phyloP scores from a whole-genome alignment of 208 protist genomes.

The Blastocrithidia nonstop region DNA sequence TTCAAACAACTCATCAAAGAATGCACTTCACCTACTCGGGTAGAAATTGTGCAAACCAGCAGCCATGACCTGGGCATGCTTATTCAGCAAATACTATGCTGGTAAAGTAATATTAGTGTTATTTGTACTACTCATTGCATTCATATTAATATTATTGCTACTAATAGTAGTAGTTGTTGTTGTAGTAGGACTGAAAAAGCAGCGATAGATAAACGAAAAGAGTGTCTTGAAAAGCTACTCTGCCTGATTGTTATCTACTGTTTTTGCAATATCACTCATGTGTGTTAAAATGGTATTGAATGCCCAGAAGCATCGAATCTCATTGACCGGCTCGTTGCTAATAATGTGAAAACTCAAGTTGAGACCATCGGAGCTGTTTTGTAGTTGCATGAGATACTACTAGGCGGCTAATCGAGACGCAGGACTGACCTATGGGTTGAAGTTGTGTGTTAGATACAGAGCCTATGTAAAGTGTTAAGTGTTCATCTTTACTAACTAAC shows the following conservation, averaged over 20 bases:
- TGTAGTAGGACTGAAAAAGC: constrained; percentile 31
- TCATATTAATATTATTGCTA: constrained; percentile 5
- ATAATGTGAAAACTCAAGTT: constrained; percentile 58
- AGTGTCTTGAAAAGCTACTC: constrained; percentile 42
- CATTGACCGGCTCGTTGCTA: constrained; percentile 38
- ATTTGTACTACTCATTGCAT: neutral
- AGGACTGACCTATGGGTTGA: constrained; percentile 13
- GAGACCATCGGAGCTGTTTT: constrained; percentile 30
- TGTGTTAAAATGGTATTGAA: constrained; percentile 71
- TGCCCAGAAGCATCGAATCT: constrained; percentile 61
- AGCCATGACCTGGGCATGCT: constrained; percentile 75
- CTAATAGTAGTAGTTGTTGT: too few species aligned
- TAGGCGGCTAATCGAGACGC: constrained; percentile 33
- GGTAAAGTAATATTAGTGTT: constrained; percentile 1
- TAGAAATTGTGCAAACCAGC: constrained; percentile 48
- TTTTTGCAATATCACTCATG: constrained; percentile 18
- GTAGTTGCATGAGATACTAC: constrained; percentile 55
- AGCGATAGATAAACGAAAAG: constrained; percentile 54
- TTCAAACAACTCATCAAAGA: constrained; percentile 59
- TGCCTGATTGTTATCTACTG: constrained; percentile 19
- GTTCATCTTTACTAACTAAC: too few species aligned
- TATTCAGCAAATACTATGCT: constrained; percentile 59
- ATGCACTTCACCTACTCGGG: constrained; percentile 29
- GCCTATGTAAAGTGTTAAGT: constrained; percentile 40
- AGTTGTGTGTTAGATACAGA: constrained; percentile 44